Base-by-base conservation (phyloP, 495 filamentous ascomycete genomes). In the Coniosporium apollinis region DNA sequence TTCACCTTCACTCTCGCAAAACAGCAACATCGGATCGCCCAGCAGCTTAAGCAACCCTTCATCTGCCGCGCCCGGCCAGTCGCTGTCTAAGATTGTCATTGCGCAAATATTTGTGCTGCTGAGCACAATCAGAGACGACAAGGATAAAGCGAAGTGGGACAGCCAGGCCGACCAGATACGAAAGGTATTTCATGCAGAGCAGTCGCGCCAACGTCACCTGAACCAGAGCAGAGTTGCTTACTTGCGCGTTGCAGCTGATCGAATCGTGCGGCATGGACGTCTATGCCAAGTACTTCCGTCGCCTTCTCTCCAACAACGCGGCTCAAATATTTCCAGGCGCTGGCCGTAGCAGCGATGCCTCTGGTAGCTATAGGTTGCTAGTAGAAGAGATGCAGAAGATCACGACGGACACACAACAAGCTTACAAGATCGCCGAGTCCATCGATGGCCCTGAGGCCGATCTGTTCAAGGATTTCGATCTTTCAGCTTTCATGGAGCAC, bases 241-340 rank as follows among this genome's bases (percentile, higher is more conserved):
- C 37, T 28, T 42, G 2, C 33, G 9, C n/a, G 17, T 7, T 16
- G 3, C 28, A 93, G 84, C 71, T 94, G 45, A 74, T 93, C 52
- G 78, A 89, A 67, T 82, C 84, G 42, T 73, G 89, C 86, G 83
- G 82, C 52, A 94, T 94, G 85, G 86, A 93, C 64, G 83, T 89
- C 46, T 94, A 79, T 58, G 69, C 76, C 22, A 91, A 79, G 62
- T 94, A 86, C 57, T 91, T 94, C 58, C 74, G 79, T 53, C 82
- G 85, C 52, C 67, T 94, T 49, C 68, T 94, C 36, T 76, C 71
- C 54, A 70, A 70, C 50, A 92, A 91, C 69, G 78, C 83, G 40
- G 64, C 74, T 33, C 77, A 83, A 44, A 85, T 94, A 35, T 94
- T 93, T 51, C 74, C 82, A 5, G 69, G 74, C 22, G 56, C 72